Evolutionary conservation across 805 yeast genomes (phyloP).

Genomic region (Starmerella floris): DNA sequence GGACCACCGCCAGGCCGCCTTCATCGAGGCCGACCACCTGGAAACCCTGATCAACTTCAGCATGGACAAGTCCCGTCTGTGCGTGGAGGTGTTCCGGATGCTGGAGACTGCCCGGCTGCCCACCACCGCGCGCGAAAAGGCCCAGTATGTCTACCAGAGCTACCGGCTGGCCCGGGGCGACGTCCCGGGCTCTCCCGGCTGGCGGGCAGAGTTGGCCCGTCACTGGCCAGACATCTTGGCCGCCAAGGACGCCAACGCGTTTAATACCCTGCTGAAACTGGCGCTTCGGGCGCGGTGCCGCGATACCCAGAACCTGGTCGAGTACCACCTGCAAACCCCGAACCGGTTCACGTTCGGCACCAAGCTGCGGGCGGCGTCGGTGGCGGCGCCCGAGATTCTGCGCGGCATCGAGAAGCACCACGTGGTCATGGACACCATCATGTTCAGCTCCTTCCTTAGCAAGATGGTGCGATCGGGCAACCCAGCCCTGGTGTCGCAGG

Average conservation of each 20-base stretch:
- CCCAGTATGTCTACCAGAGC: constrained; percentile 18
- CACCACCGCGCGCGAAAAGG: constrained; percentile 25
- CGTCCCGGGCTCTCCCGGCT: background rate
- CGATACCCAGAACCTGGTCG: constrained; percentile 16
- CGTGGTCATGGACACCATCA: constrained; percentile 21
- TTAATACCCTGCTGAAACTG: constrained; percentile 25
- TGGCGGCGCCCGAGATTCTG: constrained; percentile 11
- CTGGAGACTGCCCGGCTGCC: constrained; percentile 25
- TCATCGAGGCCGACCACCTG: constrained; percentile 25
- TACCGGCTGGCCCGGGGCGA: background rate
- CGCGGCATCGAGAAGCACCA: constrained; percentile 16
- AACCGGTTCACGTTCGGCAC: constrained; percentile 27
- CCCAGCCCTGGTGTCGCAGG: constrained; percentile 19
- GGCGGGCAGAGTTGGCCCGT: constrained; percentile 9
- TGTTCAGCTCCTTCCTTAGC: constrained; percentile 21
- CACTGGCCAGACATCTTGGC: constrained; percentile 12
- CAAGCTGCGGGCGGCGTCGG: constrained; percentile 16
- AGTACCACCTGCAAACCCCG: constrained; percentile 16
- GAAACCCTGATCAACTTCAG: constrained; percentile 25
- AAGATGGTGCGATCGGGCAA: constrained; percentile 15
- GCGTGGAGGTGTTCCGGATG: constrained; percentile 18
- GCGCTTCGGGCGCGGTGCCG: constrained; percentile 18
- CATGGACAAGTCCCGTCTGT: constrained; percentile 13
- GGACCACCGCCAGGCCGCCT: constrained; percentile 25
- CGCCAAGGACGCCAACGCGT: constrained; percentile 17